Evolutionary conservation across 257 asterid species (phyloP), one percentile per base, ranked within the genome.

Genomic region (Striga asiatica): DNA sequence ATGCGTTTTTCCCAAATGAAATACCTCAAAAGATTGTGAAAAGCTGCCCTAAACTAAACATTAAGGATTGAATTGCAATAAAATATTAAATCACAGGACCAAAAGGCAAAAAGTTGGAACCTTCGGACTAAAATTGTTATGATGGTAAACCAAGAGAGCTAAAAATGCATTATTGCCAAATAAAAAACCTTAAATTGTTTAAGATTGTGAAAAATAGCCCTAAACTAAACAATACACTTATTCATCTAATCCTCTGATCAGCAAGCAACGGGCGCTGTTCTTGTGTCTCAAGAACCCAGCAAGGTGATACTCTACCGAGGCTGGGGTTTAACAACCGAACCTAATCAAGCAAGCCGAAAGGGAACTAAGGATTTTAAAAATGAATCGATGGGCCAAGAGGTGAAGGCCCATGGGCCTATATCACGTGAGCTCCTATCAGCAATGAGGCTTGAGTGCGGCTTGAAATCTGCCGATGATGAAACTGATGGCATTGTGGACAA

Each of bases 271-370:
- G 94, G 97, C 48, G 85, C 87, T 1, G 62, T 81, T 58, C 82
- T 92, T 34, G 99, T 92, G 52, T 92, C 97, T 42, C 95, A 81
- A 61, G 99, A 92, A 74, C 94, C 99, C 19, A 88, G 84, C 78
- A 88, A 92, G 71, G 84, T 92, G 66, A 92, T 92, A 60, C 89
- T 92, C 57, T 92, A 82, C 67, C 76, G 95, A 67, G 95, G 94
- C n/a, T 85, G 91, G 88, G 93, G 78, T 29, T 70, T 83, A 48
- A 88, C 60, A 46, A 50, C 67, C 48, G 72, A 74, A 45, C 47
- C 65, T 8, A 60, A 31, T 70, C 51, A 28, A 47, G 51, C 70
- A 20, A 60, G 54, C 55, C 61, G 51, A 50, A 66, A 50, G 31
- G 23, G 7, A 13, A 49, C 22, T 25, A 46, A 21, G 52, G 50